These are phyloP conservation scores for Colletotrichum agaves DNA, from an alignment of 2,329 filamentous ascomycete species.

Conservation along the genomic window DNA sequence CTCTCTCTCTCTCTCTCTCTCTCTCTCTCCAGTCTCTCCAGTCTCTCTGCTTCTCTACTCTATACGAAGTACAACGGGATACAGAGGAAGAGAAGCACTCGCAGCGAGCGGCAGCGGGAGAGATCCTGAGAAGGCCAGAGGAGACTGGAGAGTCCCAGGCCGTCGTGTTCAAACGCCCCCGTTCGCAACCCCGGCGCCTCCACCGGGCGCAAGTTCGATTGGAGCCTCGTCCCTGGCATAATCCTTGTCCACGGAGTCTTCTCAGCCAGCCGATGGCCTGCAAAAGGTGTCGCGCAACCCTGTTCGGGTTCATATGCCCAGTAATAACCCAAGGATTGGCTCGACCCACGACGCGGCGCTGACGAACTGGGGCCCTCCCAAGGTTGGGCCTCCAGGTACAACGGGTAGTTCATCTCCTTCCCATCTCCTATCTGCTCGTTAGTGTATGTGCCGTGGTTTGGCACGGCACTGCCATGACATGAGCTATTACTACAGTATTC, in stretches of 20 bases:
- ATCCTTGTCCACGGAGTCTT: constrained; percentile 27
- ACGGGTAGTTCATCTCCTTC: not conserved
- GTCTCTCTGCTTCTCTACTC: no score
- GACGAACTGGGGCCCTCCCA: constrained; percentile 25
- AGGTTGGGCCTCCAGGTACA: constrained; percentile 16
- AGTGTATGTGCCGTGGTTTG: not conserved
- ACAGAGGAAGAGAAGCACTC: no score
- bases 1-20: not conserved
- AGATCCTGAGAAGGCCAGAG: no score
- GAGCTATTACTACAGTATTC: not conserved
- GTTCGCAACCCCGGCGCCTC: constrained; percentile 9
- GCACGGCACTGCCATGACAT: constrained; percentile 6
- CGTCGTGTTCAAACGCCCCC: constrained; percentile 8
- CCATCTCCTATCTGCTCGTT: not conserved
- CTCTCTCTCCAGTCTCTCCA: not conserved
- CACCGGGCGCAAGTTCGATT: constrained; percentile 35
- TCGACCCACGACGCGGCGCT: constrained; percentile 27
- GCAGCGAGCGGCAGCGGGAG: not conserved
- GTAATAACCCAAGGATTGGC: constrained; percentile 34
- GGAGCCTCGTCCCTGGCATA: constrained; percentile 33
- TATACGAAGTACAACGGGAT: no score
- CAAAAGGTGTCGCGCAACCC: constrained; percentile 12
- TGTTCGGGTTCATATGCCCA: constrained; percentile 25
- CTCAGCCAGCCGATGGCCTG: constrained; percentile 27
- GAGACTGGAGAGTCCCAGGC: not conserved